Evolutionary conservation across 2,329 filamentous ascomycete species (phyloP).

Genomic region (Scedosporium aurantiacum): DNA sequence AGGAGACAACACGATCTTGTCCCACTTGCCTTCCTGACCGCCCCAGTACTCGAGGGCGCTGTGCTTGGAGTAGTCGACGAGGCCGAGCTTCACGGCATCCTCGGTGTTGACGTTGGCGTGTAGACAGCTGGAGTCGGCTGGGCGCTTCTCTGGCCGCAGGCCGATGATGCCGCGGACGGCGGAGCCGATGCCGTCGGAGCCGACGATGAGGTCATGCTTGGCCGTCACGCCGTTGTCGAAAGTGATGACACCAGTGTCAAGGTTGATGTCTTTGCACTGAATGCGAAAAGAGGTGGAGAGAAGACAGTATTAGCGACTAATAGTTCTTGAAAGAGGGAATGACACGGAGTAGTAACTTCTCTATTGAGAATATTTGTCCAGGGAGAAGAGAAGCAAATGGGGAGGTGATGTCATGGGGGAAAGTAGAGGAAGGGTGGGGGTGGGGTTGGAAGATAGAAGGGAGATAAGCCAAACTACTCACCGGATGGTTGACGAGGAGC

Average conservation of each 20-base stretch:
- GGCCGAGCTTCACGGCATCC: constrained; percentile 46
- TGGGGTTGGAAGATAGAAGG: too few species aligned
- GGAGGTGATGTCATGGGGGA: too few species aligned
- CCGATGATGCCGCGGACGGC: constrained; percentile 52
- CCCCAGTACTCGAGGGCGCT: constrained; percentile 60
- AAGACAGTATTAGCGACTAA: too few species aligned
- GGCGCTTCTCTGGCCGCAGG: constrained; percentile 47
- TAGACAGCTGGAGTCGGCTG: constrained; percentile 49
- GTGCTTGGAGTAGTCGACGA: constrained; percentile 51
- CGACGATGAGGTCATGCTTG: constrained; percentile 49
- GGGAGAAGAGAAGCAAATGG: too few species aligned
- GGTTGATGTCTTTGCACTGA: constrained; percentile 39
- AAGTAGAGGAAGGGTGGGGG: too few species aligned
- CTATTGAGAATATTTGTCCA: too few species aligned
- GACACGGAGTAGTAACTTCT: too few species aligned
- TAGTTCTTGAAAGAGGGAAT: too few species aligned
- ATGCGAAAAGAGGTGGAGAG: background rate
- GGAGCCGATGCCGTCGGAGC: constrained; percentile 58
- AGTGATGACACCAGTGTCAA: constrained; percentile 34
- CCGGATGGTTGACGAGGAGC: constrained; percentile 45
- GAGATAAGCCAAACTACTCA: constrained; percentile 13
- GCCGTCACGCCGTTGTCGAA: constrained; percentile 40
- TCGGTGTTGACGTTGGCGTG: constrained; percentile 54
- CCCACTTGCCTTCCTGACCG: constrained; percentile 48
- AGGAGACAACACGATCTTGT: constrained; percentile 61